Evolutionary conservation across 805 yeast species (phyloP).

Genomic region (Pichia kluyveri): DNA sequence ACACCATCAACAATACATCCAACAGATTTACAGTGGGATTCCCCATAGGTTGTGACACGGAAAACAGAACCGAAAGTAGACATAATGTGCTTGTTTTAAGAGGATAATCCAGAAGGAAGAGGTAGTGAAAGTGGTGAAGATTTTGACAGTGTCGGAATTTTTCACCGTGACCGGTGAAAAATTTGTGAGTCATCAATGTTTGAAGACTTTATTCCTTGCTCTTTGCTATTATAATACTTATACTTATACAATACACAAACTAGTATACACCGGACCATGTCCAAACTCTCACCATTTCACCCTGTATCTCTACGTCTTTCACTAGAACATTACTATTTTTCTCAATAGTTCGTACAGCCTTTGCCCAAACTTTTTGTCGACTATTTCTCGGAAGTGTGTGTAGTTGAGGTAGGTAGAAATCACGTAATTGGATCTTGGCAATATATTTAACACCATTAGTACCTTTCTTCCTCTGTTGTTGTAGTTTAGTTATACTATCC

Average conservation of each 20-base stretch:
- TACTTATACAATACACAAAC: no score
- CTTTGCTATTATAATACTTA: no score
- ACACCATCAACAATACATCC: conserved; percentile 98
- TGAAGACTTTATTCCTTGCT: no score
- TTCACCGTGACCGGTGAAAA: no score
- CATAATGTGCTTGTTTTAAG: conserved; percentile 30
- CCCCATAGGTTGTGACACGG: conserved; percentile 92
- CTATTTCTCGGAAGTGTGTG: conserved; percentile 22
- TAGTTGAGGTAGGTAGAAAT: conserved; percentile 37
- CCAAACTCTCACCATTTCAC: conserved; percentile 84
- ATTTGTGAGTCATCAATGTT: no score
- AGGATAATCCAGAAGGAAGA: no score
- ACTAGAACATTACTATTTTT: conserved; percentile 55
- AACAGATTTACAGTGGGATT: conserved; percentile 93
- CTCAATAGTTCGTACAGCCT: conserved; percentile 49
- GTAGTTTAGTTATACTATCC: conserved; percentile 42
- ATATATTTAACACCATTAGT: conserved; percentile 35
- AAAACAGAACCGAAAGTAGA: conserved; percentile 62
- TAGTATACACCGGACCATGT: conserved; percentile 44
- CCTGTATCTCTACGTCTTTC: conserved; percentile 62
- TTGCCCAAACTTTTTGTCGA: conserved; percentile 49
- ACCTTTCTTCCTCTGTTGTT: conserved; percentile 30
- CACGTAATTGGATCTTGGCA: conserved; percentile 67
- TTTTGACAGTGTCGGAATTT: no score
- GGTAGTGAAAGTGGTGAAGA: no score